Evolutionary conservation across 352 stramenopile species (phyloP).

Genomic region (Albugo laibachii): DNA sequence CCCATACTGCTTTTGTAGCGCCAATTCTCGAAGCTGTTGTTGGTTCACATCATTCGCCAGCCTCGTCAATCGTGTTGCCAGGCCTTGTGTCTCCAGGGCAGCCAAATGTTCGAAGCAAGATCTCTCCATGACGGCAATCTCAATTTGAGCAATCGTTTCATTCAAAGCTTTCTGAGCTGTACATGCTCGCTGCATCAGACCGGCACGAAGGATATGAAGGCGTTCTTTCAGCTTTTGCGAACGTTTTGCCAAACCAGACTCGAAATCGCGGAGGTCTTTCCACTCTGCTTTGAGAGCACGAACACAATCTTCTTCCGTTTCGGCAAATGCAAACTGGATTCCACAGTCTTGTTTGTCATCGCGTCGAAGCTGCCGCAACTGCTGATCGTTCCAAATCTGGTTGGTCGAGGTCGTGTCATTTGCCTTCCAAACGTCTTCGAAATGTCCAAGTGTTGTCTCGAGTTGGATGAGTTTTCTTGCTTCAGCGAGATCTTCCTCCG

Average conservation of each 20-base stretch:
- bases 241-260: conserved; percentile 37
- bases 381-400: conserved; percentile 17
- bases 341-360: conserved; percentile 4
- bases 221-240: conserved; percentile 56
- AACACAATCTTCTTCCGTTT: conserved; percentile 27
- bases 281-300: conserved; percentile 35
- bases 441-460: conserved; percentile 32
- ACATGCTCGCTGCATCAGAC: conserved; percentile 21
- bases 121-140: conserved; percentile 35
- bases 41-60: conserved; percentile 55
- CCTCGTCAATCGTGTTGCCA: conserved; percentile 37
- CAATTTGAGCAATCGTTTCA: conserved; percentile 12
- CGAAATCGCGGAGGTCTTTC: conserved; percentile 34
- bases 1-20: conserved; percentile 62
- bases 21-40: conserved; percentile 52
- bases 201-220: conserved; percentile 35
- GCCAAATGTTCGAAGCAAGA: conserved; percentile 41
- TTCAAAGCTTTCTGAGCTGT: conserved; percentile 16
- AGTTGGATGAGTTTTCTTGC: conserved; percentile 63
- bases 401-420: conserved; percentile 6
- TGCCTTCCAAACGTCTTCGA: conserved; percentile 20
- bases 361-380: conserved; percentile 16
- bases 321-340: conserved; percentile 15
- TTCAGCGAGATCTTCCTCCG: conserved; percentile 36
- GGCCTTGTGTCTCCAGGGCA: conserved; percentile 24